Evolutionary conservation across 2,329 filamentous ascomycete species (phyloP).

Genomic region (Aspergillus arachidicola): DNA sequence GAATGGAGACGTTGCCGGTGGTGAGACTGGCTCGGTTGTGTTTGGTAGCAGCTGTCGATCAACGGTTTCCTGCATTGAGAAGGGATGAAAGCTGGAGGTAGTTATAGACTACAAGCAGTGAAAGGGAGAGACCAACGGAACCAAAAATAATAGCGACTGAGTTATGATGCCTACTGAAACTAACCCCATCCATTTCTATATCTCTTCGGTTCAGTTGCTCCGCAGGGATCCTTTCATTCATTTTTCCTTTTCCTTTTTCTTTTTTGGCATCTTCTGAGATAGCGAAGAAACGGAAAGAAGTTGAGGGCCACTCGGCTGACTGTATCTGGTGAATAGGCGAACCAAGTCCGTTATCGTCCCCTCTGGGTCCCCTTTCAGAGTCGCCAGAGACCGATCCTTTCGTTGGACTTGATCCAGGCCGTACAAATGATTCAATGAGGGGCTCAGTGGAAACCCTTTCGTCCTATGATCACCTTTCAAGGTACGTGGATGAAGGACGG

Average conservation of each 20-base stretch:
- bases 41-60: not conserved
- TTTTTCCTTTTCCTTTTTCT: not conserved
- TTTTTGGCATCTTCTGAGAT: not conserved
- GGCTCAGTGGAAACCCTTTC: conserved; percentile 76
- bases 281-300: conserved; percentile 4
- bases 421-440: conserved; percentile 63
- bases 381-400: conserved; percentile 37
- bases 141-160: not conserved
- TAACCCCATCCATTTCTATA: not conserved
- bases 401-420: conserved; percentile 52
- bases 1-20: conserved; percentile 1
- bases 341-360: conserved; percentile 44
- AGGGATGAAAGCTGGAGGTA: not conserved
- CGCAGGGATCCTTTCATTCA: not conserved
- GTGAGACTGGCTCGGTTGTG: not conserved
- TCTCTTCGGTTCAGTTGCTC: not conserved
- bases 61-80: not conserved
- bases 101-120: not conserved
- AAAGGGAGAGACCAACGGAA: not conserved
- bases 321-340: conserved; percentile 31
- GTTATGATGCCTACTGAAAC: not conserved
- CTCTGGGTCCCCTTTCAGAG: conserved; percentile 38
- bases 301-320: conserved; percentile 18
- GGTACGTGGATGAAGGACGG: conserved; percentile 56
- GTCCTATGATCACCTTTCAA: conserved; percentile 69